Conservation (phyloP, 164 flowering plant species). For the Macadamia tetraphylla region DNA sequence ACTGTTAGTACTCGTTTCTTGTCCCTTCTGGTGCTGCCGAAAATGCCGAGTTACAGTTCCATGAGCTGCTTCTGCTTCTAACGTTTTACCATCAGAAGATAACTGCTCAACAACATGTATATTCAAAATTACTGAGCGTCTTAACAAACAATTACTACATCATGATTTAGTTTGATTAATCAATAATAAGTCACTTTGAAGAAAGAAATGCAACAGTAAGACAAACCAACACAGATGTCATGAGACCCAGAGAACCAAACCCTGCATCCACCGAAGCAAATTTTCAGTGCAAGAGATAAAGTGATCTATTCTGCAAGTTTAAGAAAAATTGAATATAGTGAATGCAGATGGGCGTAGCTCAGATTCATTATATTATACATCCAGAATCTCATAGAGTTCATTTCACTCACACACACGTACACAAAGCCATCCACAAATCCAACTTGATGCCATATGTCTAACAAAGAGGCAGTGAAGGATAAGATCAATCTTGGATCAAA, state of each 20-base stretch:
- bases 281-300: background rate
- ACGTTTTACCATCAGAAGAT: conserved; percentile 89
- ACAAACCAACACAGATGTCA: conserved; percentile 90
- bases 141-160: background rate
- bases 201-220: conserved; percentile 2
- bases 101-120: conserved; percentile 39
- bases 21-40: conserved; percentile 81
- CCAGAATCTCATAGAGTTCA: background rate
- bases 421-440: too few species aligned
- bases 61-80: conserved; percentile 99
- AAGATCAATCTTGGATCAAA: too few species aligned
- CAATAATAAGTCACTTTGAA: background rate
- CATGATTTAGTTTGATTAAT: background rate
- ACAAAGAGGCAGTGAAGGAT: too few species aligned
- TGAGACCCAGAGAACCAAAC: conserved; percentile 93
- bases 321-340: background rate
- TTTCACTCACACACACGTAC: background rate
- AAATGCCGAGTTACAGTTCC: conserved; percentile 97
- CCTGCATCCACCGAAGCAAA: conserved; percentile 41
- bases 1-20: conserved; percentile 97
- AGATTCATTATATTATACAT: background rate
- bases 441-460: too few species aligned
- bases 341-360: background rate
- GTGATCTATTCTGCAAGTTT: background rate
- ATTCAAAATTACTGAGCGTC: background rate